These are phyloP conservation scores for Quercus lobata DNA, from an alignment of 331 rosid species.

Conservation along the genomic window DNA sequence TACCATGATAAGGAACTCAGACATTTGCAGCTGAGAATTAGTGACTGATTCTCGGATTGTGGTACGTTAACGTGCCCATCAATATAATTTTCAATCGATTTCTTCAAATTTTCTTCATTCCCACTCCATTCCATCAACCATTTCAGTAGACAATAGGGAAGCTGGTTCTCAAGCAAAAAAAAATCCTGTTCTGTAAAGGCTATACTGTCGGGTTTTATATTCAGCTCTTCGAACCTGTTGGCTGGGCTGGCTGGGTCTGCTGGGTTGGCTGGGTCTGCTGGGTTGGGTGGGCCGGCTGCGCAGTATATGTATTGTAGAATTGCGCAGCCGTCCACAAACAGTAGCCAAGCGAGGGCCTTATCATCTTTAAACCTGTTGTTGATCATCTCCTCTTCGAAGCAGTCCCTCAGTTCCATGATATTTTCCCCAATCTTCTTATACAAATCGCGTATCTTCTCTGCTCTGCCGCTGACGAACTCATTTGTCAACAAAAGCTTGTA, in stretches of 20 bases:
- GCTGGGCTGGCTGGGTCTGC: too few species aligned
- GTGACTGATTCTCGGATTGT: too few species aligned
- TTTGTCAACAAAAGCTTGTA: not conserved
- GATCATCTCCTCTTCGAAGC: not conserved
- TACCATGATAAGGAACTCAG: too few species aligned
- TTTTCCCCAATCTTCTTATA: not conserved
- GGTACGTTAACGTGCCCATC: too few species aligned
- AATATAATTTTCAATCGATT: not conserved
- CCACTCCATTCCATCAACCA: not conserved
- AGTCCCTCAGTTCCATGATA: not conserved
- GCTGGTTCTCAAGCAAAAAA: conserved; percentile 43
- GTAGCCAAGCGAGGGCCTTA: not conserved
- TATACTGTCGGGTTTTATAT: conserved; percentile 14
- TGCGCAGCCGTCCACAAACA: conserved; percentile 19
- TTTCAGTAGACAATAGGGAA: conserved; percentile 21
- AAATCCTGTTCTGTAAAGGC: conserved; percentile 11
- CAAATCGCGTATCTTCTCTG: not conserved
- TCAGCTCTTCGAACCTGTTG: rapidly evolving
- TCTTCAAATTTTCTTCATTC: not conserved
- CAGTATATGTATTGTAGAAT: conserved; percentile 10
- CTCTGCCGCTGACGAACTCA: not conserved
- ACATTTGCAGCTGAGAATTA: too few species aligned
- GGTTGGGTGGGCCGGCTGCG: too few species aligned
- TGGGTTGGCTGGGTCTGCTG: too few species aligned
- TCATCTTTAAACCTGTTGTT: not conserved